Evolutionary conservation across 2,329 filamentous ascomycete species (phyloP), one percentile per base, ranked within the genome.

Genomic region (Penicillium sp.): DNA sequence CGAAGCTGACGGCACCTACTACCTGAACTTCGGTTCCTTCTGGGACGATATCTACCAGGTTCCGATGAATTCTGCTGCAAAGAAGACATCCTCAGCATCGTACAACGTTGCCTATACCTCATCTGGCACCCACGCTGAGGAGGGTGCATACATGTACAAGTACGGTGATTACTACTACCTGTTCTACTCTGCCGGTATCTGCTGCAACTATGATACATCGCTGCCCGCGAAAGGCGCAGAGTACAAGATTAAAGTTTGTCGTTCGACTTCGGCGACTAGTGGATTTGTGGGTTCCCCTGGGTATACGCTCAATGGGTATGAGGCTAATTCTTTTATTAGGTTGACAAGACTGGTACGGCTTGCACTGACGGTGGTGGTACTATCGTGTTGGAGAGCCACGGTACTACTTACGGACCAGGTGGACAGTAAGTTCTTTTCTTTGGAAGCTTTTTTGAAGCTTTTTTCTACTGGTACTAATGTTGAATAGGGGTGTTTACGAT

Each of bases 11-110:
- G 63, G 61, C 8, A 70, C 57, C 2, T 81, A 81, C 62, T 79
- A 80, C 56, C 73, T 87, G 68, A 84, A 79, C 58, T 90, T 89
- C 59, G 88, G 87, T 22, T 88, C 84, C 11, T 90, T 89, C 79
- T 91, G 87, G 86, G 71, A 75, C 8, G 82, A 86, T 65, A 79
- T 90, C 57, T 88, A 84, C 74, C 83, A 85, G 66, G 83, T 84
- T 1, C 68, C 76, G 33, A 80, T 89, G 68, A 67, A 68, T 24
- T 63, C 66, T 3, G 63, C 62, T 1, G 74, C 74, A 8, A 67
- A 67, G 1, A 71, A 67, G 37, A 61, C 66, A 1, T 64, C 69
- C 0, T 65, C 66, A 1, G 65, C 71, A 9, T 71, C 80, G 1
- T 73, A 78, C 56, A 80, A 86, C 51, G 72, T 88, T 49, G 79